Evolutionary conservation across 2,329 filamentous ascomycete genomes (phyloP).

Genomic region (Biscogniauxia sp.): DNA sequence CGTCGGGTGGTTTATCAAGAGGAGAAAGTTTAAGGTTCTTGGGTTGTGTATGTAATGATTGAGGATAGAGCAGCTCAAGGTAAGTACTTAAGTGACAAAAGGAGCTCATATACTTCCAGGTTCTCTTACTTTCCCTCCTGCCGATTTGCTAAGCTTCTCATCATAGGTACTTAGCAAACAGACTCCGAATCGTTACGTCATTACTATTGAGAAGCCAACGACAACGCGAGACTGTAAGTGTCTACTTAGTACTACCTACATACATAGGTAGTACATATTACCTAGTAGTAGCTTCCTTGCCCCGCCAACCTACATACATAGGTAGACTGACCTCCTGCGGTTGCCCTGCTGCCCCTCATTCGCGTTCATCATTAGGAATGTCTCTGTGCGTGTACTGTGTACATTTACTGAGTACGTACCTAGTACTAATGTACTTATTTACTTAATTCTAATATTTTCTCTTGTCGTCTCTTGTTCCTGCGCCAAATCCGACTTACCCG

Average conservation of each 20-base stretch:
- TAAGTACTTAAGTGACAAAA: not conserved
- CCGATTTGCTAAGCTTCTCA: not conserved
- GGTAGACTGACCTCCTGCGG: too few species aligned
- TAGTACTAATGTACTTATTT: not conserved
- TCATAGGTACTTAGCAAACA: not conserved
- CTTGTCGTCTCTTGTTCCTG: not conserved
- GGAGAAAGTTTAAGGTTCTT: not conserved
- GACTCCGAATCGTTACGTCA: not conserved
- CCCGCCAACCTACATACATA: not conserved
- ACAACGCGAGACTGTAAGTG: too few species aligned
- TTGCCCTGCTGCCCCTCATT: not conserved
- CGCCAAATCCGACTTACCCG: too few species aligned
- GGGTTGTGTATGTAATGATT: not conserved
- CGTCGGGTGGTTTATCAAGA: not conserved
- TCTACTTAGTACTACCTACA: too few species aligned
- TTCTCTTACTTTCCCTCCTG: not conserved
- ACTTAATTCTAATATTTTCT: not conserved
- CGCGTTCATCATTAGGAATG: not conserved
- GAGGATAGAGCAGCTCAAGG: conserved; percentile 7
- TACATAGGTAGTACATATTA: too few species aligned
- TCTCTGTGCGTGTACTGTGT: not conserved
- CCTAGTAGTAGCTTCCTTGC: not conserved
- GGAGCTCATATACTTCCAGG: not conserved
- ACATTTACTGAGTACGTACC: not conserved
- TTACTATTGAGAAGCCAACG: not conserved